Conservation (phyloP, 2,329 filamentous ascomycete genomes). For the Fusarium sp. region DNA sequence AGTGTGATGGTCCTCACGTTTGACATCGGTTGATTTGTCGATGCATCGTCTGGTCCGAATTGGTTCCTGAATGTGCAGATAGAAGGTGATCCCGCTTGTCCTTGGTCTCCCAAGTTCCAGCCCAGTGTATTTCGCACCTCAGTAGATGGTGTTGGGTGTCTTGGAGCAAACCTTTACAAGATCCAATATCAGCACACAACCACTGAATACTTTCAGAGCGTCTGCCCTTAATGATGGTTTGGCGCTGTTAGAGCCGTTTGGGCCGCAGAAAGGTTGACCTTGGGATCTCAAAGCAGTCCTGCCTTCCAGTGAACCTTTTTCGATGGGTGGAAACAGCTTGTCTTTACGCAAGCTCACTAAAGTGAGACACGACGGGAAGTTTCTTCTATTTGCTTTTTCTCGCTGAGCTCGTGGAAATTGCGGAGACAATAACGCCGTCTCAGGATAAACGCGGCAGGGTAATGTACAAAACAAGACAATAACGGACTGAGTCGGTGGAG, state of each 20-base stretch:
- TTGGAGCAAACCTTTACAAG: constrained; percentile 25
- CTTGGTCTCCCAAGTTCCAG: constrained; percentile 30
- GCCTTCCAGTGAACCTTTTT: constrained; percentile 28
- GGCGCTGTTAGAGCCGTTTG: constrained; percentile 22
- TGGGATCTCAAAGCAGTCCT: constrained; percentile 29
- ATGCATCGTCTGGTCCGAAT: constrained; percentile 42
- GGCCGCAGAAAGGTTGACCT: constrained; percentile 28
- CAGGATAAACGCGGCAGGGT: constrained; percentile 35
- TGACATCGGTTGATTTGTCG: constrained; percentile 31
- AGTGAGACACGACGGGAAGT: constrained; percentile 43
- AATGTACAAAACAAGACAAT: constrained; percentile 31
- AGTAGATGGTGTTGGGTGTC: constrained; percentile 13
- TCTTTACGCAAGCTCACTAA: constrained; percentile 31
- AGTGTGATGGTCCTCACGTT: constrained; percentile 43
- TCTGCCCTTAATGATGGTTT: constrained; percentile 26
- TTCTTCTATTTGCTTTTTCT: constrained; percentile 42
- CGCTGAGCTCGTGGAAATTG: constrained; percentile 41
- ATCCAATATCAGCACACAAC: constrained; percentile 21
- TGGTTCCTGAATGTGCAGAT: constrained; percentile 35
- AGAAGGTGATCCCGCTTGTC: constrained; percentile 18
- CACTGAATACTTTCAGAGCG: constrained; percentile 26
- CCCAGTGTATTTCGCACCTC: constrained; percentile 15
- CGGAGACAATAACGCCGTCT: constrained; percentile 34
- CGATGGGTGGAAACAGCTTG: constrained; percentile 19
- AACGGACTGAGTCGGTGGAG: constrained; percentile 35